These are phyloP conservation scores for Curvularia eragrostidis DNA, from an alignment of 2,329 filamentous ascomycete genomes.

Conservation along the genomic window DNA sequence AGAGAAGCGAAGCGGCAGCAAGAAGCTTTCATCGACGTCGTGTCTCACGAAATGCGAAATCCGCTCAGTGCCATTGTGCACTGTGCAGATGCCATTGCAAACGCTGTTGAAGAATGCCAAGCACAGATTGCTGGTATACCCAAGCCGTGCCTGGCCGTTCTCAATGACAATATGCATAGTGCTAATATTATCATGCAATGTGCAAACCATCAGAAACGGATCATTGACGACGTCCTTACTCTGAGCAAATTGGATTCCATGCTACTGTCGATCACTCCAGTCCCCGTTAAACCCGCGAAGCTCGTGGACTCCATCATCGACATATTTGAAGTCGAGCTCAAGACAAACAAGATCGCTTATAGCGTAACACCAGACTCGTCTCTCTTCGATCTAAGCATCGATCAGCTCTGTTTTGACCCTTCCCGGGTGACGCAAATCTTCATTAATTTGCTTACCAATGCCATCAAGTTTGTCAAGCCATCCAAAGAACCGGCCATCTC, in stretches of 20 bases:
- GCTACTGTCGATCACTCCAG: constrained; percentile 53
- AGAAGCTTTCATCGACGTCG: constrained; percentile 50
- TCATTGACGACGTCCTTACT: constrained; percentile 57
- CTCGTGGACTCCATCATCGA: constrained; percentile 47
- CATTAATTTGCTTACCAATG: constrained; percentile 73
- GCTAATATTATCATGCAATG: constrained; percentile 56
- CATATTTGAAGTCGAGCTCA: constrained; percentile 51
- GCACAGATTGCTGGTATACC: constrained; percentile 32
- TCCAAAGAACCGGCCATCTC: constrained; percentile 45
- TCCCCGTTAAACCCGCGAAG: constrained; percentile 46
- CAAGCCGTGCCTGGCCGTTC: constrained; percentile 30
- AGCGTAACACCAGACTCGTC: constrained; percentile 47
- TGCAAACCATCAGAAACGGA: constrained; percentile 56
- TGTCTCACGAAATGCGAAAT: constrained; percentile 56
- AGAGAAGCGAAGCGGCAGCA: constrained; percentile 50
- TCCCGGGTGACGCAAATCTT: constrained; percentile 70
- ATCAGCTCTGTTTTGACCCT: constrained; percentile 52
- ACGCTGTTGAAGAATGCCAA: constrained; percentile 42
- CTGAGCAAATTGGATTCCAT: constrained; percentile 56
- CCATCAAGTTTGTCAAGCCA: constrained; percentile 52
- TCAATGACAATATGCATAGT: constrained; percentile 43
- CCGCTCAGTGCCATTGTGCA: constrained; percentile 55
- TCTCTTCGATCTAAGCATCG: constrained; percentile 45
- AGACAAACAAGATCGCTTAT: constrained; percentile 41
- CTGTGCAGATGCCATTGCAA: constrained; percentile 53